These are phyloP conservation scores for Isoetes taiwanensis DNA, from an alignment of 75 land plant species.

Conservation along the genomic window DNA sequence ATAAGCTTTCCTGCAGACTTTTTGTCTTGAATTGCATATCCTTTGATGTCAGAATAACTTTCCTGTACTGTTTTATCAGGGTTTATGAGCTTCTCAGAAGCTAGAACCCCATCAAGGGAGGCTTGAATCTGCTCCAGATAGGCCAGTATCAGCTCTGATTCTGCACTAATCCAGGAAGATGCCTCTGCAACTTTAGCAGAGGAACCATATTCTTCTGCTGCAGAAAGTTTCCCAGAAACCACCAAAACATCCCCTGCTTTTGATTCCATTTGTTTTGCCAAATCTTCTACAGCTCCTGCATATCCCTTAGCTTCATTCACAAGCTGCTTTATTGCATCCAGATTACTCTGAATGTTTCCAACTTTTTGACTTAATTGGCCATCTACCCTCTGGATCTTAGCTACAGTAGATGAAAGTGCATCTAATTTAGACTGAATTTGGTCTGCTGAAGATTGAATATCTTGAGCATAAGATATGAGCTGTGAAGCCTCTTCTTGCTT, in stretches of 20 bases:
- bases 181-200: slow-evolving; percentile 8
- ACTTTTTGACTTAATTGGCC: slow-evolving; percentile 18
- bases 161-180: not conserved
- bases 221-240: slow-evolving; percentile 7
- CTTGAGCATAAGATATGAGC: too few relatives aligned
- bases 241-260: too few relatives aligned
- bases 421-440: too few relatives aligned
- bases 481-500: too few relatives aligned
- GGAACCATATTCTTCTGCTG: not conserved
- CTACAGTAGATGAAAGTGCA: too few relatives aligned
- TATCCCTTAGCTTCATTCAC: not conserved
- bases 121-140: not conserved
- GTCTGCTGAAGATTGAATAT: too few relatives aligned
- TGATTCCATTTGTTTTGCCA: not conserved
- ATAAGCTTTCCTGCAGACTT: too few relatives aligned
- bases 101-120: too few relatives aligned
- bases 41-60: too few relatives aligned
- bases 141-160: not conserved
- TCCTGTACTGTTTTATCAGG: too few relatives aligned
- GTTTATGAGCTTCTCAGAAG: too few relatives aligned
- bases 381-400: slow-evolving; percentile 10
- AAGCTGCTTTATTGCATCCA: not conserved
- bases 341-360: not conserved
- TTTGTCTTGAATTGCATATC: too few relatives aligned
- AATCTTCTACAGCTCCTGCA: not conserved